These are phyloP conservation scores for Clarkia xantiana DNA, from an alignment of 345 rosid species.

Conservation along the genomic window DNA sequence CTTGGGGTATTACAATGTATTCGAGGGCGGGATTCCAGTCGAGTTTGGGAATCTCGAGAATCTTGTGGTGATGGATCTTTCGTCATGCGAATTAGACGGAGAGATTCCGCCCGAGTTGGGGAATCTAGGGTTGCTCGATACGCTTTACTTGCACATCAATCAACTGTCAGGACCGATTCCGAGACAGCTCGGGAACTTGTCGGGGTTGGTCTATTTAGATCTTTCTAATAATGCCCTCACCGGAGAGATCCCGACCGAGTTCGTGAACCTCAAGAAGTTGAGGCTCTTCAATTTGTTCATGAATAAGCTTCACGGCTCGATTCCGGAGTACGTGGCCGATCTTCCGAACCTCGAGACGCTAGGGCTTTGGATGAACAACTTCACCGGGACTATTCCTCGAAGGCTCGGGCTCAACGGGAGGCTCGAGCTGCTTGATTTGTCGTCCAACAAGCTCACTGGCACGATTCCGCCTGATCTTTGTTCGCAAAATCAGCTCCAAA, in stretches of 20 bases:
- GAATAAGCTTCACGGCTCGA: conserved; percentile 68
- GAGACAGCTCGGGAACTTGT: conserved; percentile 57
- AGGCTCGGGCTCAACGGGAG: conserved; percentile 62
- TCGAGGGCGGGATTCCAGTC: conserved; percentile 56
- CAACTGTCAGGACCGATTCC: conserved; percentile 55
- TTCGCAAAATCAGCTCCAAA: conserved; percentile 32
- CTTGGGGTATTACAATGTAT: conserved; percentile 65
- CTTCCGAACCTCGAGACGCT: conserved; percentile 45
- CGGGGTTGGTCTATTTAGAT: conserved; percentile 48
- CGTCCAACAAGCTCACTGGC: conserved; percentile 86
- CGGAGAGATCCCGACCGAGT: conserved; percentile 64
- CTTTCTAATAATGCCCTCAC: conserved; percentile 65
- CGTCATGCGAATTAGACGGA: conserved; percentile 67
- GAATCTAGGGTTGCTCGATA: conserved; percentile 46
- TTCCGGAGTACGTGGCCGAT: conserved; percentile 49
- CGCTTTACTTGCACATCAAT: conserved; percentile 59
- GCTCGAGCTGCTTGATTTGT: conserved; percentile 54
- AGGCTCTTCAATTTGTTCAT: conserved; percentile 58
- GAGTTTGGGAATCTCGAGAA: conserved; percentile 47
- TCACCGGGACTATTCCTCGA: conserved; percentile 67
- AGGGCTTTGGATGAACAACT: conserved; percentile 76
- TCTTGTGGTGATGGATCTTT: conserved; percentile 61
- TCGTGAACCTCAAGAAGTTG: conserved; percentile 43
- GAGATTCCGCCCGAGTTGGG: conserved; percentile 51
- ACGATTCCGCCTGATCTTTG: conserved; percentile 43